Evolutionary conservation across 139 green algal genomes (phyloP).

Genomic region (Zygnema cylindricum): DNA sequence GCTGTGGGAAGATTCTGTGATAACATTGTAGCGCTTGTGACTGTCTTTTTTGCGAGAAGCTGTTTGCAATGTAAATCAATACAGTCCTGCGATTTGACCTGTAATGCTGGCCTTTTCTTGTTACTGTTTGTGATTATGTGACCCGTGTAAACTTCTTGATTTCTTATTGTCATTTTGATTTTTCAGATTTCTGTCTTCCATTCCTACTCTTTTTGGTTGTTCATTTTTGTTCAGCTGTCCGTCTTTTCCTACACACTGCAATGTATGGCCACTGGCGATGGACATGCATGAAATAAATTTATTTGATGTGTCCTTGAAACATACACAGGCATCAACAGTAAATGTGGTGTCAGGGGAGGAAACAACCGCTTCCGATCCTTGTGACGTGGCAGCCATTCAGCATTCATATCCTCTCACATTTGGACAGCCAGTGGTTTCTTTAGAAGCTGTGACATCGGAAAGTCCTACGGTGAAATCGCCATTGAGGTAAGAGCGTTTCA

Average conservation of each 20-base stretch:
- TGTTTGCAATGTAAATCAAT: no score
- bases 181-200: not conserved
- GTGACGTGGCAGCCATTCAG: not conserved
- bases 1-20: no score
- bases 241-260: not conserved
- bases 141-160: not conserved
- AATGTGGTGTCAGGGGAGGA: conserved; percentile 9
- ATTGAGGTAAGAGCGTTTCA: no score
- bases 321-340: not conserved
- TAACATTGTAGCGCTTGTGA: no score
- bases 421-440: not conserved
- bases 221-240: not conserved
- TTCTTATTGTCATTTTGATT: not conserved
- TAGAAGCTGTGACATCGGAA: not conserved
- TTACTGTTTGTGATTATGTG: not conserved
- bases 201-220: not conserved
- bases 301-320: not conserved
- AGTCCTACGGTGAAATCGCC: not conserved
- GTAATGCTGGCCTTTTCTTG: no score
- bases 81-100: no score
- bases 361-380: conserved; percentile 2
- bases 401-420: conserved; percentile 1
- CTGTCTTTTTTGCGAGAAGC: no score
- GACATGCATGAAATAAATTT: not conserved
- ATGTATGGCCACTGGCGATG: not conserved